Evolutionary conservation across 805 yeast species (phyloP).

Genomic region (Kluyveromyces siamensis): DNA sequence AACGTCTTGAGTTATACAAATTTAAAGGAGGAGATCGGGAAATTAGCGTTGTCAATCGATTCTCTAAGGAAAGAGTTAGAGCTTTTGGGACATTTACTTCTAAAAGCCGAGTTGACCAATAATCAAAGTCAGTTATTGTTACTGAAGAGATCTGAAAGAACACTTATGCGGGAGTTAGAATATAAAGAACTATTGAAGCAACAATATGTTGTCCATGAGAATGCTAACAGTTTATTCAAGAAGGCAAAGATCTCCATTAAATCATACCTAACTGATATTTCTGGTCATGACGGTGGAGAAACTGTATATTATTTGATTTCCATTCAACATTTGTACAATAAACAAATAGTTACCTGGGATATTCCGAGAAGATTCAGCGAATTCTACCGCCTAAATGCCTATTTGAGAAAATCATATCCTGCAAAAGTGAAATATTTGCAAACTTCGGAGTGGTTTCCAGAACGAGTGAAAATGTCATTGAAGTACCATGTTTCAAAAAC

Average conservation of each 20-base stretch:
- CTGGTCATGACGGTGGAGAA: slow-evolving; percentile 48
- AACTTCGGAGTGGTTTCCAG: slow-evolving; percentile 29
- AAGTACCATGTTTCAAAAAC: slow-evolving; percentile 50
- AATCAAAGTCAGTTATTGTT: slow-evolving; percentile 61
- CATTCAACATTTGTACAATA: slow-evolving; percentile 49
- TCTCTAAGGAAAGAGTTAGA: slow-evolving; percentile 51
- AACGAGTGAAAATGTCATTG: slow-evolving; percentile 53
- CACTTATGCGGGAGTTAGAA: slow-evolving; percentile 64
- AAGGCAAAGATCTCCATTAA: slow-evolving; percentile 46
- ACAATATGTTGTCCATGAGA: slow-evolving; percentile 75
- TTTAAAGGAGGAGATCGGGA: slow-evolving; percentile 55
- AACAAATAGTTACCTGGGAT: slow-evolving; percentile 69
- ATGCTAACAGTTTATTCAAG: slow-evolving; percentile 66
- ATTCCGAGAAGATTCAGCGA: slow-evolving; percentile 87
- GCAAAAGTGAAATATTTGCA: slow-evolving; percentile 46
- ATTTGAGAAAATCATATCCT: slow-evolving; percentile 42
- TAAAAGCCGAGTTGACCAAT: slow-evolving; percentile 80
- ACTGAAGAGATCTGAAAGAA: slow-evolving; percentile 54
- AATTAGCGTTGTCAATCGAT: slow-evolving; percentile 48
- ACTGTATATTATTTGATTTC: slow-evolving; percentile 68
- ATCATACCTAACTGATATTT: slow-evolving; percentile 41
- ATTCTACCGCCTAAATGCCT: slow-evolving; percentile 61
- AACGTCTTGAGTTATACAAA: slow-evolving; percentile 3
- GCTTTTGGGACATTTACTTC: slow-evolving; percentile 56
- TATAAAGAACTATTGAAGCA: slow-evolving; percentile 67